Base-by-base conservation (phyloP, 305 asterid genomes). In the Nicotiana rustica region DNA sequence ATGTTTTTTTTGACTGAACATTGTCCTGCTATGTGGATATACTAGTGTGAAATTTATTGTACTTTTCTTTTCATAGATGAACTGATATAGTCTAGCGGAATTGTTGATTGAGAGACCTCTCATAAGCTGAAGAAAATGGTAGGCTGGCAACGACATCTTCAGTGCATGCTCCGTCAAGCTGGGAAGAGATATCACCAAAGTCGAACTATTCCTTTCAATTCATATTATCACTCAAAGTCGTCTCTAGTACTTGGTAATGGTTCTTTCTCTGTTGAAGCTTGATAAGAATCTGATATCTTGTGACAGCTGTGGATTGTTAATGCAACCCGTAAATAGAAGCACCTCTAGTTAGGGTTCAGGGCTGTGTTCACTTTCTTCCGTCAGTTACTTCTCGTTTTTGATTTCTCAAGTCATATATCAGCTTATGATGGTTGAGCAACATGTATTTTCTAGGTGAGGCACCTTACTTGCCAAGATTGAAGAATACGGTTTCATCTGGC, bases 71-170 rank as follows among this genome's bases (percentile, higher is more conserved):
- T 73, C 55, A 41, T 73, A 73, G 79, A 73, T 8, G 15, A 49
- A 7, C 62, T 73, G 44, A 49, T 38, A 49, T 73, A 49, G 44
- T 73, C 79, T 73, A 47, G 64, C 10, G 70, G 18, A 1, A 17
- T 65, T 49, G 36, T 73, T 25, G 44, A 73, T 41, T 41, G 79
- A 41, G 64, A 60, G 21, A 73, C 55, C 49, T 71, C 38, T 4
- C 25, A 41, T 73, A 21, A 75, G 61, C 67, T 29, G 67, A 66
- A 82, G 67, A 69, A 69, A 31, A 94, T 93, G 98, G 91, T 82
- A 83, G 92, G 91, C 79, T 92, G 98, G 98, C 93, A 89, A 84
- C 88, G 93, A 75, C 90, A 89, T 87, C 82, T 94, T 85, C 97
- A 85, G 85, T 86, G 92, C 77, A 73, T 93, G 18, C 84, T 88